Percentiles rank a stretch among this genome's conserved stretches.
These are phyloP conservation scores for Colletotrichum somersetense DNA, from an alignment of 2,329 filamentous ascomycete genomes.

Conservation along the genomic window DNA sequence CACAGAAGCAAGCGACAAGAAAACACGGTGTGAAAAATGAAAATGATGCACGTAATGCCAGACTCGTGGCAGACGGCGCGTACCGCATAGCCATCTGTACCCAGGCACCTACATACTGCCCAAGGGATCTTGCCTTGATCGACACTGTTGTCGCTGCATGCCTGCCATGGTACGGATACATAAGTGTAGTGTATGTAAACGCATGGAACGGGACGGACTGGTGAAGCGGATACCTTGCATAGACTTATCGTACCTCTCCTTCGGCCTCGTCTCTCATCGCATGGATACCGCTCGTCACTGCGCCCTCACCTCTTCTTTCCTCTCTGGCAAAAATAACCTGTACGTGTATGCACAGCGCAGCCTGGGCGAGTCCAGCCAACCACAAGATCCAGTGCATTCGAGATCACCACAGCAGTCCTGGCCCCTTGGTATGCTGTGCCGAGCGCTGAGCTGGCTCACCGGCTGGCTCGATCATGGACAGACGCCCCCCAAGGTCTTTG, in stretches of 20 bases:
- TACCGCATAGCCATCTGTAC: not conserved
- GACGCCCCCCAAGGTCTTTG: not conserved
- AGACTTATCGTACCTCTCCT: not conserved
- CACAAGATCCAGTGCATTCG: not conserved
- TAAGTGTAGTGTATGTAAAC: not conserved
- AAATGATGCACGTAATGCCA: slow-evolving; percentile 21
- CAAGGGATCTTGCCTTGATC: slow-evolving; percentile 1
- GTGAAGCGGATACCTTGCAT: slow-evolving; percentile 17
- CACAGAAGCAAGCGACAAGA: slow-evolving; percentile 9
- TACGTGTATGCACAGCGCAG: not conserved
- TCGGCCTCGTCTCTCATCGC: not conserved
- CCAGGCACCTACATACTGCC: not conserved
- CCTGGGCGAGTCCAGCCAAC: not conserved
- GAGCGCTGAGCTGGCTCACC: slow-evolving; percentile 8
- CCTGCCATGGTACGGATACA: not conserved
- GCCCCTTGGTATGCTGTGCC: slow-evolving; percentile 1
- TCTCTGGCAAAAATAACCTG: not conserved
- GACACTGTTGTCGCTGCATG: slow-evolving; percentile 1
- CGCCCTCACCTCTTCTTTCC: slow-evolving; percentile 8
- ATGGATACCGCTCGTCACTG: not conserved
- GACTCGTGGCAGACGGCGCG: not conserved
- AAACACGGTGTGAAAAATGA: not conserved
- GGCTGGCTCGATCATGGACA: not conserved
- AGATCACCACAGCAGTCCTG: slow-evolving; percentile 16
- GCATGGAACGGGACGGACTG: slow-evolving; percentile 21